Evolutionary conservation across 75 land plant genomes (phyloP), one percentile per base, ranked within the genome.

Genomic region (Cupressus sempervirens): DNA sequence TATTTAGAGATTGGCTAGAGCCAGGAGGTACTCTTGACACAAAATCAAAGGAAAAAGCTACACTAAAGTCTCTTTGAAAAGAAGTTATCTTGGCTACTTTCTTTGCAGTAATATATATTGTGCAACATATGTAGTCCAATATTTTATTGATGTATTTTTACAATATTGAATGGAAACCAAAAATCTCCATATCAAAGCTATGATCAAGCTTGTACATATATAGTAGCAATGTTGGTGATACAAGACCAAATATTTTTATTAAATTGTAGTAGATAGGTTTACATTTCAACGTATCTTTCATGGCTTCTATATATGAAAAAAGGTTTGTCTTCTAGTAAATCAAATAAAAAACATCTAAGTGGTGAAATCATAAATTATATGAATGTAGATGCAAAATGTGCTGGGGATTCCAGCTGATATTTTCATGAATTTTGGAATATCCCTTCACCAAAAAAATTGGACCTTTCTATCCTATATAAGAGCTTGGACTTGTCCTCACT

Each of bases 341-440:
- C 87, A 65, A 82, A 90, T 56, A 68, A 85, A 29, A 86, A 65
- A 7, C 90, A 89, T 41, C 68, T 91, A 30, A 89, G 87, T 53
- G 91, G 88, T 7, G 88, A 90, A 82, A 86, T 90, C 15, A 88
- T 90, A 82, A 89, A 90, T 41, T 89, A 86, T 76, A 89, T 89
- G 87, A 81, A 85, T 32, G 90, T 88, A 30, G 91, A 90, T 81
- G 90, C 86, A 29, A 82, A 89, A 14, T 26, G 87, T 29, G 45
- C 89, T 40, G 84, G 88, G 3, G 83, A 82, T 52, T 90, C 89
- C 80, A 73, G 84, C 15, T 90, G 91, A 91, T 86, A 85, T 23
- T 30, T 90, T 26, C 83, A 90, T 50, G 87, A 88, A 14, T 67
- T 86, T 50, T 90, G 91, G 91, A 43, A 76, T 41, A 82, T 90